phyloP scores from a whole-genome alignment of 2,329 filamentous ascomycete genomes.

The Fusarium metavorans region DNA sequence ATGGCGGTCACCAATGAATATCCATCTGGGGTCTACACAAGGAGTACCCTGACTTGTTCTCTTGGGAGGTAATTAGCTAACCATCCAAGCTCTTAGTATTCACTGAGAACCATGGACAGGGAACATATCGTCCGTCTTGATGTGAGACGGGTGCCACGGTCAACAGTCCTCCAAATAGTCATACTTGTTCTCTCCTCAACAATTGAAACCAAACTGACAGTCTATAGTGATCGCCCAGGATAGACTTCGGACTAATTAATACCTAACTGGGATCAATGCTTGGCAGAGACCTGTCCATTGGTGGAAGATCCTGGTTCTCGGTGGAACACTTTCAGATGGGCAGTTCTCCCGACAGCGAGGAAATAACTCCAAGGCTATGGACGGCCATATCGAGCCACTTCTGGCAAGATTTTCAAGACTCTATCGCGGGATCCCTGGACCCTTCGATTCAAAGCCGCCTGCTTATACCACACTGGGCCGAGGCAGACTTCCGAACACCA shows the following conservation, averaged over 20 bases:
- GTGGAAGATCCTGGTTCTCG: not conserved
- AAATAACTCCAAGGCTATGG: not conserved
- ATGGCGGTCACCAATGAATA: not conserved
- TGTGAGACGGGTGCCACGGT: not conserved
- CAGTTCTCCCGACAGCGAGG: not conserved
- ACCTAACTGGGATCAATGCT: not conserved
- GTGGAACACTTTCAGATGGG: not conserved
- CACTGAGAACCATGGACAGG: not conserved
- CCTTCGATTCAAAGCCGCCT: not conserved
- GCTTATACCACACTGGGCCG: not conserved
- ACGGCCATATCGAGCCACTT: not conserved
- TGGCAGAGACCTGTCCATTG: not conserved
- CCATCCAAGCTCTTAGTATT: not conserved
- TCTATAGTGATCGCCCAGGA: not conserved
- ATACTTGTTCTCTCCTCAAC: not conserved
- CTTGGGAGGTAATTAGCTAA: not conserved
- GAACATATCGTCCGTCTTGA: not conserved
- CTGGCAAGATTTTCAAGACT: not conserved
- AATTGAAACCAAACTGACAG: not conserved
- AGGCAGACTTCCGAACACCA: not conserved
- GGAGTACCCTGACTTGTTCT: not conserved
- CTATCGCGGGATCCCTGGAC: not conserved
- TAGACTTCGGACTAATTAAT: not conserved
- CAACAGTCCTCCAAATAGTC: not conserved
- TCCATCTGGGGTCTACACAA: not conserved